Evolutionary conservation across 2,329 filamentous ascomycete genomes (phyloP), one percentile per base, ranked within the genome.

Genomic region (Botrytis galanthina): DNA sequence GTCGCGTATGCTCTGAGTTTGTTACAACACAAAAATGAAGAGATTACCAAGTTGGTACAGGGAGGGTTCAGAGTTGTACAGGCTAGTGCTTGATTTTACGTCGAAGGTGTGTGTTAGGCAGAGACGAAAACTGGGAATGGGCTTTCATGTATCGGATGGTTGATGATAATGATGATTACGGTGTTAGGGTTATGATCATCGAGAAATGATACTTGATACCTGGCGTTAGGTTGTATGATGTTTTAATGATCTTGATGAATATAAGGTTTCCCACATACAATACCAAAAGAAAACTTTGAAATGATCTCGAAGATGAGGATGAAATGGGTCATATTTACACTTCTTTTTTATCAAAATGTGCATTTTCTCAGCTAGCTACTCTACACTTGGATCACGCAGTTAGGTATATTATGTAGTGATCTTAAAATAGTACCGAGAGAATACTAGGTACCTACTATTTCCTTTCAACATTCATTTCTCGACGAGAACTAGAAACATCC

Each of bases 1-100:
- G 95, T 98, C 61, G 93, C 95, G 0, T 99, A 94, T 84, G 95
- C 95, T 4, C 84, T 99, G 74, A 94, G 94, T 4, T 83, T 98
- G 74, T 84, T 99, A 73, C 95, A 94, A 80, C 96, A 99, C 82
- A 97, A 96, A 86, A 95, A 95, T 79, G 93, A 97, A 80, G 93
- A 97, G 63, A 97, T 97, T 73, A 87, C 88, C 74, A 96, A 94
- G 85, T 81, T 91, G 74, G 87, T 97, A 29, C 84, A 87, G 0
- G 93, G 93, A 75, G 93, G 93, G 0, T 96, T 94, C 84, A 91
- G 89, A 81, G 84, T 95, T 70, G 87, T 95, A 64, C 89, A 89
- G 78, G 85, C 87, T 29, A 82, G 86, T 76, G 90, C 89, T 74
- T 73, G 54, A 73, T 29, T 18, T 57, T n/a, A 16, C 22, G 16